phyloP scores from a whole-genome alignment of 331 rosid genomes.

The Erythrophleum ivorense region DNA sequence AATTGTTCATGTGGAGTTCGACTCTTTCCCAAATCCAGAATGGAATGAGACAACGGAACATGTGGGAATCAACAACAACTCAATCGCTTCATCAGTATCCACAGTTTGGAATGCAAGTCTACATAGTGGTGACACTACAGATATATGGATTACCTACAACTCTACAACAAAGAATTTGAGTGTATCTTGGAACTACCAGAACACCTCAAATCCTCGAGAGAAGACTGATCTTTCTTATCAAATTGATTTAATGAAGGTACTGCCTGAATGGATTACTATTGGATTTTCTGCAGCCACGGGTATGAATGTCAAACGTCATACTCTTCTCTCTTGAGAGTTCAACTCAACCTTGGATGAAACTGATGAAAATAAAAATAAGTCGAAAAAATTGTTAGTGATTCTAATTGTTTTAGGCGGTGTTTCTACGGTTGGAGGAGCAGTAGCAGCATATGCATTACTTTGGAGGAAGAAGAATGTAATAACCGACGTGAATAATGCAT shows the following conservation, averaged over 20 bases:
- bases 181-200: constrained; percentile 32
- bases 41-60: constrained; percentile 30
- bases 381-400: neutral
- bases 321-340: constrained; percentile 28
- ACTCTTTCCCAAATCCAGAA: neutral
- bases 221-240: constrained; percentile 9
- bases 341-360: constrained; percentile 16
- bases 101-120: constrained; percentile 35
- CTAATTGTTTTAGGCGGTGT: neutral
- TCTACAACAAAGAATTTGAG: constrained; percentile 18
- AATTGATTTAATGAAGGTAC: constrained; percentile 29
- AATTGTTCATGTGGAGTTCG: constrained; percentile 44
- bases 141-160: constrained; percentile 35
- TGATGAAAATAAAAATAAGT: neutral
- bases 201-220: constrained; percentile 12
- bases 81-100: constrained; percentile 1
- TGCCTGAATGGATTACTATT: constrained; percentile 27
- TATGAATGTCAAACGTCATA: neutral
- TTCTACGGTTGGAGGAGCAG: neutral
- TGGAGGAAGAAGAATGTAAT: constrained; percentile 34
- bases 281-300: constrained; percentile 34
- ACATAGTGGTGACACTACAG: constrained; percentile 25
- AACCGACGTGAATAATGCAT: no score
- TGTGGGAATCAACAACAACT: constrained; percentile 40
- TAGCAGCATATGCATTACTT: neutral